These are phyloP conservation scores for Xerocomus spinulosus DNA, from an alignment of 768 basidiomycete genomes.

Conservation along the genomic window DNA sequence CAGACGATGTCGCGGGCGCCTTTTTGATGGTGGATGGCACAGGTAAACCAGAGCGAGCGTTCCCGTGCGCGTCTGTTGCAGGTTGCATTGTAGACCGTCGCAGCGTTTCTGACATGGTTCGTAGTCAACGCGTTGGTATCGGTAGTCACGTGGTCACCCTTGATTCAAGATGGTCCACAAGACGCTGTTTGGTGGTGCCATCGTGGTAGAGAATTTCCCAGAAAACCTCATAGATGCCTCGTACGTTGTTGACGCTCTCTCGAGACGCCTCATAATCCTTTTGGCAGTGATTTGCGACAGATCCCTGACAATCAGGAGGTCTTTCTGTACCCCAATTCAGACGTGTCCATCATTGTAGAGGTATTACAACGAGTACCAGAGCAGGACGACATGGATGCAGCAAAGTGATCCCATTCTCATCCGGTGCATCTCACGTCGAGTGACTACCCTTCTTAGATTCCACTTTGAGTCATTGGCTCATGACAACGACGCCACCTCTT, in stretches of 20 bases:
- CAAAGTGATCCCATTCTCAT: slow-evolving; percentile 47
- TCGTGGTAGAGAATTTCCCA: slow-evolving; percentile 53
- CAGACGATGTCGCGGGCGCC: slow-evolving; percentile 40
- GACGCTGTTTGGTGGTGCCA: slow-evolving; percentile 82
- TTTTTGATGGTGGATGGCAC: slow-evolving; percentile 76
- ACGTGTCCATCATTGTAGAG: slow-evolving; percentile 78
- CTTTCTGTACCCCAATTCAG: slow-evolving; percentile 65
- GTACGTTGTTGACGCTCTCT: slow-evolving; percentile 45
- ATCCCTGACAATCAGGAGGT: slow-evolving; percentile 96
- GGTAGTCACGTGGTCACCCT: slow-evolving; percentile 20
- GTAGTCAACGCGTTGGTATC: neutral
- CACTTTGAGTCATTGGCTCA: slow-evolving; percentile 89
- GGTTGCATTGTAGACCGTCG: slow-evolving; percentile 60
- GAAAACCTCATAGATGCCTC: slow-evolving; percentile 71
- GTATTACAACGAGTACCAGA: slow-evolving; percentile 69
- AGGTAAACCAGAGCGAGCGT: slow-evolving; percentile 62
- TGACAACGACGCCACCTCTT: slow-evolving; percentile 72
- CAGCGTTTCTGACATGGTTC: slow-evolving; percentile 42
- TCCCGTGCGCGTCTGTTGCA: slow-evolving; percentile 44
- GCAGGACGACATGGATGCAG: slow-evolving; percentile 54
- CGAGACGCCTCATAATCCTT: neutral
- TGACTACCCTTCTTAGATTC: slow-evolving; percentile 49
- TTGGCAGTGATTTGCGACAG: slow-evolving; percentile 62
- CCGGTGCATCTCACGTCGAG: neutral
- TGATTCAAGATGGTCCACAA: slow-evolving; percentile 10